Percentiles rank a stretch among this genome's conserved stretches.
Evolutionary conservation across 2,329 filamentous ascomycete species (phyloP).

Genomic region (Hymenoscyphus occultus): DNA sequence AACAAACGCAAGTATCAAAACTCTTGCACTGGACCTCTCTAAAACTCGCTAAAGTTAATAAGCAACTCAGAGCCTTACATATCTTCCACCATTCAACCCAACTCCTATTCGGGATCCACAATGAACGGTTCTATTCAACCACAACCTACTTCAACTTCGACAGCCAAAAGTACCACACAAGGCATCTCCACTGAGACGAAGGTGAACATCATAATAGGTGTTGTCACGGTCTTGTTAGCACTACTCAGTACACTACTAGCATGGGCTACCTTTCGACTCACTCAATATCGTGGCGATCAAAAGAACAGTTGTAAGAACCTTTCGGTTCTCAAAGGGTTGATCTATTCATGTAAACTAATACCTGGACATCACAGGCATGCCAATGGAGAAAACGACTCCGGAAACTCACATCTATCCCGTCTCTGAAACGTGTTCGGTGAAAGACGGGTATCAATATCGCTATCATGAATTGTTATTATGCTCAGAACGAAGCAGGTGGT

Average conservation of each 20-base stretch:
- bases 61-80: not conserved
- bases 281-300: not conserved
- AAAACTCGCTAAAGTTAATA: not conserved
- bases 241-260: not conserved
- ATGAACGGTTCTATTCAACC: not conserved
- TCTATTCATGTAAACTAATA: not conserved
- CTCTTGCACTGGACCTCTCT: not conserved
- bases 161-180: not conserved
- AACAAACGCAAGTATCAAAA: not conserved
- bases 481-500: not conserved
- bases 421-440: not conserved
- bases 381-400: not conserved
- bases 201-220: conserved; percentile 1
- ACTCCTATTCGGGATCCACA: not conserved
- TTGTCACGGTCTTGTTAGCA: not conserved
- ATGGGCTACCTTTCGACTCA: not conserved
- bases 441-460: not conserved
- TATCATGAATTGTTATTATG: not conserved
- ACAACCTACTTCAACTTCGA: not conserved
- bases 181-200: not conserved
- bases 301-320: not conserved
- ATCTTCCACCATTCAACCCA: not conserved
- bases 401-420: not conserved
- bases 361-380: not conserved
- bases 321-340: not conserved